These are phyloP conservation scores for Rauvolfia tetraphylla DNA, from an alignment of 257 asterid species.

Conservation along the genomic window DNA sequence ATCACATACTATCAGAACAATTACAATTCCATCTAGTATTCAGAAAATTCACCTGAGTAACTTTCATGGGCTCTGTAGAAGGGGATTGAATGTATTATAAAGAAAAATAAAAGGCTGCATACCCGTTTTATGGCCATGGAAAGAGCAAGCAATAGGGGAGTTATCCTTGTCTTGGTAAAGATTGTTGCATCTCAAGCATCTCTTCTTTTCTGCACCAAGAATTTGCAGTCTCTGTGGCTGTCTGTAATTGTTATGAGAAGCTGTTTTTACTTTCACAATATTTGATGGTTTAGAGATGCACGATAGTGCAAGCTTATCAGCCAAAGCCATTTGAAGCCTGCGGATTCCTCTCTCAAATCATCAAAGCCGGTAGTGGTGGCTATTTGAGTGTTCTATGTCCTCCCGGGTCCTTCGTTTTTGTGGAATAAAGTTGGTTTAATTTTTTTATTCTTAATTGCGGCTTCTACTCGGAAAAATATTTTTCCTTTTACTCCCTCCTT, in stretches of 20 bases:
- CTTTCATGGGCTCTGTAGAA: neutral
- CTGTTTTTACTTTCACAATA: neutral
- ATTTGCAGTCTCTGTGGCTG: slow-evolving; percentile 28
- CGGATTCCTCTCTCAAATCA: neutral
- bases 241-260: slow-evolving; percentile 17
- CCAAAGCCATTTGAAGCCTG: slow-evolving; percentile 11
- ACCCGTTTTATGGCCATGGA: slow-evolving; percentile 68
- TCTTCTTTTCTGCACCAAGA: slow-evolving; percentile 35
- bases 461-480: no score
- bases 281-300: neutral
- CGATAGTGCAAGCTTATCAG: slow-evolving; percentile 2
- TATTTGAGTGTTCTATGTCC: neutral
- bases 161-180: slow-evolving; percentile 40
- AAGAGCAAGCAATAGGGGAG: slow-evolving; percentile 52
- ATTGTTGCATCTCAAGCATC: slow-evolving; percentile 57
- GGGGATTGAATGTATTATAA: neutral
- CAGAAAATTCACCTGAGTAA: neutral
- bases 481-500: no score
- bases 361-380: neutral
- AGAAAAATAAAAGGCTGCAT: neutral
- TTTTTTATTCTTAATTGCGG: no score
- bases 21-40: neutral
- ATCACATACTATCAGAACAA: neutral
- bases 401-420: no score
- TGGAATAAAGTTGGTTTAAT: no score